Conservation (phyloP, 2,329 filamentous ascomycete species). For the Colletotrichum aenigma region DNA sequence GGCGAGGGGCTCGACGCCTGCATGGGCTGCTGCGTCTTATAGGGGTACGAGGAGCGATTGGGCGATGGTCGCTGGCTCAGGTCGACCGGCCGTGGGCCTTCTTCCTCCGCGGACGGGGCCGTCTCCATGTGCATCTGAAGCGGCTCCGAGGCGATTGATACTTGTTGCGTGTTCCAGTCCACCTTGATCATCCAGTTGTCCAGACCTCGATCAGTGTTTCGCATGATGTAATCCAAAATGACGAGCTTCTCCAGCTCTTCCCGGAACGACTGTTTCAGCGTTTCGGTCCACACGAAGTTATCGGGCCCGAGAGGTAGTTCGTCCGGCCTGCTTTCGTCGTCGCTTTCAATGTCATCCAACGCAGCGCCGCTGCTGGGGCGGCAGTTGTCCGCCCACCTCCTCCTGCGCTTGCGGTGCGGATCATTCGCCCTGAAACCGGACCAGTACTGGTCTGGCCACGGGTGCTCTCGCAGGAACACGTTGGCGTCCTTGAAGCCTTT, state of each 20-base stretch:
- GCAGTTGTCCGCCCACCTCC: conserved; percentile 39
- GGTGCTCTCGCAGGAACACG: conserved; percentile 90
- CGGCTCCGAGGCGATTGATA: conserved; percentile 86
- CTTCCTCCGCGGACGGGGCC: conserved; percentile 44
- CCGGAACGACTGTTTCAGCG: conserved; percentile 86
- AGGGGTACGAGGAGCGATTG: conserved; percentile 63
- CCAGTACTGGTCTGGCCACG: conserved; percentile 91
- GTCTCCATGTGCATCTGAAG: conserved; percentile 67
- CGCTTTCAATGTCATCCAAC: conserved; percentile 51
- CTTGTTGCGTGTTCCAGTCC: conserved; percentile 81
- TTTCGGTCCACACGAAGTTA: conserved; percentile 85
- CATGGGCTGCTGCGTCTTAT: conserved; percentile 85
- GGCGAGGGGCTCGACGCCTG: conserved; percentile 63
- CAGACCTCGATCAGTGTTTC: conserved; percentile 93
- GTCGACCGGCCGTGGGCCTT: conserved; percentile 67
- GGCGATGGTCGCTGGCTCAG: conserved; percentile 44
- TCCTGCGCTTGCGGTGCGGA: conserved; percentile 70
- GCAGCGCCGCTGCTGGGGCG: conserved; percentile 24
- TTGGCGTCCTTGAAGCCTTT: conserved; percentile 98
- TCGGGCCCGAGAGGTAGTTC: conserved; percentile 47
- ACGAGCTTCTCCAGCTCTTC: conserved; percentile 97
- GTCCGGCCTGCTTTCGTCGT: conserved; percentile 47
- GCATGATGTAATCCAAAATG: conserved; percentile 98
- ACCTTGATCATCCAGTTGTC: conserved; percentile 99
- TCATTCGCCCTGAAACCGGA: conserved; percentile 72